Base-by-base conservation (phyloP, 352 stramenopile genomes). In the Thraustochytrium striatum region DNA sequence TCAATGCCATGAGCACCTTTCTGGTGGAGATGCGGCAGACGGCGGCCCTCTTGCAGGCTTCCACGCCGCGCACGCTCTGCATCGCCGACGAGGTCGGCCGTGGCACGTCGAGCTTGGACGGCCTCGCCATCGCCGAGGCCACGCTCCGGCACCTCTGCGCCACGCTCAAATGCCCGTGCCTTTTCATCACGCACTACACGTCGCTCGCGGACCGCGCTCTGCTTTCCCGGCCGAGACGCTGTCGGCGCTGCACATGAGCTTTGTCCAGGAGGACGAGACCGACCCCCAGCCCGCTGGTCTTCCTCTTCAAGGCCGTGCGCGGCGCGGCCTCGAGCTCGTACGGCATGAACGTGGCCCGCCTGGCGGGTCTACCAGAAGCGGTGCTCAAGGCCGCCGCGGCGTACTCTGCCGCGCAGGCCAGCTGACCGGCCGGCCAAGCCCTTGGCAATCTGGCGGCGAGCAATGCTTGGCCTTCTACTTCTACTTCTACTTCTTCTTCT, bases 181-280 rank as follows among this genome's bases (percentile, higher is more conserved):
- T 99, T 79, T 99, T 99, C 81, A 95, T 96, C 28, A 99, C 96
- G 2, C 96, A 99, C 83, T 99, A 99, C 8, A 89, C 93, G 0
- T 88, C 93, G 79, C 25, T 79, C 3, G 78, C 47, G 35, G 59
- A 68, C 28, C n/a, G 39, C 8, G 53, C 47, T 25, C 32, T 62
- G 28, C 28, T 57, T 75, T 75, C 36, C 39, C 38, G 39, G 25
- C n/a, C 30, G 33, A 25, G 16, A 25, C 47, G 19, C 58, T 70
- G n/a, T 25, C 38, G 8, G 44, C 35, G 25, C 36, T 38, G 72
- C 61, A 82, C 61, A 82, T 82, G 72, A 39, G 59, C 11, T 82
- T 39, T 44, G 33, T 81, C 19, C 25, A 78, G 30, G 83, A 86
- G 33, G 86, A 92, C 33, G 79, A 70, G 32, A 19, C 1, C 68